Percentiles rank a stretch among this genome's conserved stretches.
phyloP scores from a whole-genome alignment of 1,284 basidiomycete genomes.

The Sparassis latifolia region DNA sequence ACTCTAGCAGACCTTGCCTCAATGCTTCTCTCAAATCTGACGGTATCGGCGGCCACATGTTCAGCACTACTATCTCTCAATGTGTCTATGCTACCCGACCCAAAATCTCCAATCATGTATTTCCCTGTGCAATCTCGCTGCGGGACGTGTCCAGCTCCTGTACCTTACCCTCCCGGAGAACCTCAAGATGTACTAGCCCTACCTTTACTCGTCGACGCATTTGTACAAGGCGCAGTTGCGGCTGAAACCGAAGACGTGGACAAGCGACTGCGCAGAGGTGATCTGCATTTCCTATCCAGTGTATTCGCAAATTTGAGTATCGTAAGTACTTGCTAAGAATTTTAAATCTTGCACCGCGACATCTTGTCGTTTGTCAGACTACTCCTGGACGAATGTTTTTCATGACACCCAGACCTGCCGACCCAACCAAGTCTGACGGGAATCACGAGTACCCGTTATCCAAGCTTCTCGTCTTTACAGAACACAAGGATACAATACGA shows the following conservation, averaged over 20 bases:
- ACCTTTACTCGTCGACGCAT: conserved; percentile 80
- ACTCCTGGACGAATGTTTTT: conserved; percentile 68
- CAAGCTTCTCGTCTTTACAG: conserved; percentile 82
- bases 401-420: conserved; percentile 47
- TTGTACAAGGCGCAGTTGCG: conserved; percentile 63
- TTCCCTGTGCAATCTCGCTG: conserved; percentile 73
- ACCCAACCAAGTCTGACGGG: conserved; percentile 33
- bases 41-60: conserved; percentile 71
- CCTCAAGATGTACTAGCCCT: conserved; percentile 57
- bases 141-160: conserved; percentile 60
- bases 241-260: conserved; percentile 40
- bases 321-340: conserved; percentile 32
- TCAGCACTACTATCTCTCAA: conserved; percentile 61
- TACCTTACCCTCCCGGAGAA: conserved; percentile 54
- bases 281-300: conserved; percentile 84
- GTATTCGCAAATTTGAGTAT: conserved; percentile 88
- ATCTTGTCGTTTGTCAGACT: conserved; percentile 33
- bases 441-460: conserved; percentile 71
- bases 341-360: neutral
- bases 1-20: conserved; percentile 90
- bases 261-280: conserved; percentile 59
- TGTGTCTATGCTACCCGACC: conserved; percentile 55
- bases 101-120: conserved; percentile 36
- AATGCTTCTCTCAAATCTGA: conserved; percentile 96
- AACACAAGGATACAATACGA: conserved; percentile 80